These are phyloP conservation scores for Cryphonectria nitschkei DNA, from an alignment of 2,329 filamentous ascomycete species.

Conservation along the genomic window DNA sequence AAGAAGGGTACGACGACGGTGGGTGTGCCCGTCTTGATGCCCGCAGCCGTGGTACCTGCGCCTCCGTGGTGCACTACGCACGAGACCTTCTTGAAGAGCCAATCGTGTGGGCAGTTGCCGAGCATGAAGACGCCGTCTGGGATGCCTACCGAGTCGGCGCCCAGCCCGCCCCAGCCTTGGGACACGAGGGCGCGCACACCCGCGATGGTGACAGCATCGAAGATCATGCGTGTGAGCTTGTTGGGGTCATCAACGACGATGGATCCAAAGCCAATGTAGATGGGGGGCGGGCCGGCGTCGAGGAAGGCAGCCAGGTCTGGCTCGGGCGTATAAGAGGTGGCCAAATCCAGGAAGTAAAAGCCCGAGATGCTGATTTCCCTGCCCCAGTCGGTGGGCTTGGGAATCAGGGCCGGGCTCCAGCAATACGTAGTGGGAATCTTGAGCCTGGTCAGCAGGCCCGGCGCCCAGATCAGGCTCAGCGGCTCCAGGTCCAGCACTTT, in stretches of 20 bases:
- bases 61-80: slow-evolving; percentile 87
- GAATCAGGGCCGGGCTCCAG: slow-evolving; percentile 77
- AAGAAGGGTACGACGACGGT: slow-evolving; percentile 88
- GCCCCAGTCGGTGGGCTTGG: slow-evolving; percentile 69
- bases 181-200: slow-evolving; percentile 81
- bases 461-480: slow-evolving; percentile 80
- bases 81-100: slow-evolving; percentile 81
- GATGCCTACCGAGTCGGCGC: slow-evolving; percentile 69
- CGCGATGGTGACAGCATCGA: slow-evolving; percentile 68
- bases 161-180: slow-evolving; percentile 86
- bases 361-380: slow-evolving; percentile 73
- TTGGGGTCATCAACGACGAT: slow-evolving; percentile 81
- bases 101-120: slow-evolving; percentile 85
- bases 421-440: slow-evolving; percentile 87
- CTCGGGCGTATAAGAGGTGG: slow-evolving; percentile 67
- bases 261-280: slow-evolving; percentile 84
- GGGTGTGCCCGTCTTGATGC: slow-evolving; percentile 78
- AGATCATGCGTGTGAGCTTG: slow-evolving; percentile 70
- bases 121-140: slow-evolving; percentile 81
- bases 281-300: slow-evolving; percentile 68
- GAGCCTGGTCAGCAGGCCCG: slow-evolving; percentile 75
- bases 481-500: slow-evolving; percentile 75
- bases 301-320: slow-evolving; percentile 70
- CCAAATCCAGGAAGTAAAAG: slow-evolving; percentile 75
- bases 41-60: slow-evolving; percentile 84